Evolutionary conservation across 2,329 filamentous ascomycete species (phyloP), one percentile per base, ranked within the genome.

Genomic region (Cercospora sp.): DNA sequence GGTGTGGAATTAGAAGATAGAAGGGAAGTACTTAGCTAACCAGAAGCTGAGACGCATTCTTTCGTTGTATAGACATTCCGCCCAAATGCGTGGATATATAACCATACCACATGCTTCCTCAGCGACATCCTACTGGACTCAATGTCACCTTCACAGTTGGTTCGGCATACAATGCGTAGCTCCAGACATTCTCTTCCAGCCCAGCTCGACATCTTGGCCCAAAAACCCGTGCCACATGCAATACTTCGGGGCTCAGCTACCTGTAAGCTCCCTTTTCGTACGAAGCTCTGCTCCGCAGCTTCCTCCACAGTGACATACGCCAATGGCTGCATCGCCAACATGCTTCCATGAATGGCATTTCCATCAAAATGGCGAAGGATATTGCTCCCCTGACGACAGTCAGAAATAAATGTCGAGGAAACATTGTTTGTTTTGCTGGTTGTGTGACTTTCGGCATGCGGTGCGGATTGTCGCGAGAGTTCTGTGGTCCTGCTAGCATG

Each of bases 1-100:
- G 74, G 76, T 21, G 70, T 77, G 16, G 76, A 77, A 59, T 67
- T 83, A 51, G 80, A 83, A 70, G 81, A 82, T 74, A 72, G 81
- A 21, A 71, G 71, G 63, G 67, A 73, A 30, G 55, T 34, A 9
- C 55, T 67, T 24, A 32, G 40, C 28, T 63, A 32, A 32, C 61
- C 28, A 63, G 61, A 26, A 51, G 40, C 28, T 51, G 10, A 32
- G 24, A 28, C 10, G n/a, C 16, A 49, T 63, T 34, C 40, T 63
- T 43, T 62, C 60, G 13, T 49, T n/a, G 10, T 30, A 28, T 10
- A 24, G 4, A 24, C 8, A 6, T 28, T 53, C 3, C 49, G 49
- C 21, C 21, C 21, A 30, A 51, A 16, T 26, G 10, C 3, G 13
- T 6, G 13, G 7, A n/a, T 53, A 28, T 28, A 8, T 26, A 8